Percentiles rank a stretch among this genome's conserved stretches.
phyloP scores from a whole-genome alignment of 805 yeast genomes.

The Metschnikowia aberdeeniae region DNA sequence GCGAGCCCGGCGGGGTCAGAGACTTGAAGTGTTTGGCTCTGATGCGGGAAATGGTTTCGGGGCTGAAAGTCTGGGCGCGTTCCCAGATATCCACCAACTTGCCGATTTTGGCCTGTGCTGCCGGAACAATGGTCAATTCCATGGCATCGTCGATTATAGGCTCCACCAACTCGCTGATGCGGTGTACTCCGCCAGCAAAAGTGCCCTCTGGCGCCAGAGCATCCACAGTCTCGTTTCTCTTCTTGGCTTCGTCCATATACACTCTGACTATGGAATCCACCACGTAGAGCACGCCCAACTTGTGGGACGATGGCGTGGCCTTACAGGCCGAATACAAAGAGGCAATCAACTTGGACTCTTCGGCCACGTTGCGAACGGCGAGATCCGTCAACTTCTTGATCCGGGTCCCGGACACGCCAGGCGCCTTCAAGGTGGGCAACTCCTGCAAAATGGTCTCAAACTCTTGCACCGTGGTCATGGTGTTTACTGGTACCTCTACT shows the following conservation, averaged over 20 bases:
- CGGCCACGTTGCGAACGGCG: slow-evolving; percentile 64
- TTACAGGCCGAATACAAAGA: slow-evolving; percentile 63
- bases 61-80: slow-evolving; percentile 71
- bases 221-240: slow-evolving; percentile 45
- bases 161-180: slow-evolving; percentile 61
- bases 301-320: slow-evolving; percentile 72
- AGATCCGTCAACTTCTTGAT: slow-evolving; percentile 79
- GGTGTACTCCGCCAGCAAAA: slow-evolving; percentile 66
- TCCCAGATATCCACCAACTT: slow-evolving; percentile 93
- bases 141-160: slow-evolving; percentile 61
- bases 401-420: slow-evolving; percentile 95
- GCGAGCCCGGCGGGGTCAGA: slow-evolving; percentile 65
- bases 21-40: slow-evolving; percentile 58
- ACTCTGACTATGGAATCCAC: slow-evolving; percentile 90
- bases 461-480: slow-evolving; percentile 42
- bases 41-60: slow-evolving; percentile 50
- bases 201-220: slow-evolving; percentile 61
- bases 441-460: slow-evolving; percentile 48
- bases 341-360: slow-evolving; percentile 54
- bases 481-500: slow-evolving; percentile 5
- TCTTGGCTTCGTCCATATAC: slow-evolving; percentile 69
- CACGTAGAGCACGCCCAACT: slow-evolving; percentile 86
- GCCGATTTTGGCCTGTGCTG: slow-evolving; percentile 65
- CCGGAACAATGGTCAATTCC: slow-evolving; percentile 46
- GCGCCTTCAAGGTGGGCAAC: slow-evolving; percentile 61